phyloP scores from a whole-genome alignment of 2,329 filamentous ascomycete species.

The Thermoascus crustaceus region DNA sequence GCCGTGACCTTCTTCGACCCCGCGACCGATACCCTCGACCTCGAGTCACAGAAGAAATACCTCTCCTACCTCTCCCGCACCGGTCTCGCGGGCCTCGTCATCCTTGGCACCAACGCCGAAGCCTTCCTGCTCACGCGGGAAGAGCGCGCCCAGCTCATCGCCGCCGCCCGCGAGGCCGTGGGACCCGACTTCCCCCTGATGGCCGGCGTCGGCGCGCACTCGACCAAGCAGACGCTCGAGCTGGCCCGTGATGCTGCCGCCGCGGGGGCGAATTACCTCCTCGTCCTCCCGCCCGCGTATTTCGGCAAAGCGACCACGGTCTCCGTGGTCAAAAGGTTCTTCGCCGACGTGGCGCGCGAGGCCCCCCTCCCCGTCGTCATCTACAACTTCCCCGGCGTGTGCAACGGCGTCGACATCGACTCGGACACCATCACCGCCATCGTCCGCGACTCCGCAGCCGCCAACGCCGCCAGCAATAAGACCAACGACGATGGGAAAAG shows the following conservation, averaged over 20 bases:
- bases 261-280: constrained; percentile 54
- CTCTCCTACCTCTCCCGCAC: constrained; percentile 44
- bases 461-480: constrained; percentile 12
- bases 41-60: constrained; percentile 43
- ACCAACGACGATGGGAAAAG: constrained; percentile 16
- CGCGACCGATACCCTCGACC: constrained; percentile 41
- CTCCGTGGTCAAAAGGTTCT: constrained; percentile 53
- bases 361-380: constrained; percentile 52
- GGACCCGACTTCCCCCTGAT: constrained; percentile 51
- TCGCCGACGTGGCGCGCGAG: constrained; percentile 46
- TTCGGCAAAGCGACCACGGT: constrained; percentile 56
- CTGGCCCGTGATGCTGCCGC: constrained; percentile 50
- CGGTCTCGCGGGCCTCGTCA: constrained; percentile 45
- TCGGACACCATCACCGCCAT: constrained; percentile 52
- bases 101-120: constrained; percentile 50
- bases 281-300: constrained; percentile 57
- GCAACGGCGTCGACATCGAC: constrained; percentile 60
- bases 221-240: constrained; percentile 55
- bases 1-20: constrained; percentile 49
- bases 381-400: constrained; percentile 63
- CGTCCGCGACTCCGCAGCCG: constrained; percentile 35
- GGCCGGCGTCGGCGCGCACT: constrained; percentile 57
- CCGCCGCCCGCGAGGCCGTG: constrained; percentile 47
- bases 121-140: constrained; percentile 52
- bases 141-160: constrained; percentile 50